Conservation (phyloP, 495 filamentous ascomycete genomes). For the Aspergillus asperescens region DNA sequence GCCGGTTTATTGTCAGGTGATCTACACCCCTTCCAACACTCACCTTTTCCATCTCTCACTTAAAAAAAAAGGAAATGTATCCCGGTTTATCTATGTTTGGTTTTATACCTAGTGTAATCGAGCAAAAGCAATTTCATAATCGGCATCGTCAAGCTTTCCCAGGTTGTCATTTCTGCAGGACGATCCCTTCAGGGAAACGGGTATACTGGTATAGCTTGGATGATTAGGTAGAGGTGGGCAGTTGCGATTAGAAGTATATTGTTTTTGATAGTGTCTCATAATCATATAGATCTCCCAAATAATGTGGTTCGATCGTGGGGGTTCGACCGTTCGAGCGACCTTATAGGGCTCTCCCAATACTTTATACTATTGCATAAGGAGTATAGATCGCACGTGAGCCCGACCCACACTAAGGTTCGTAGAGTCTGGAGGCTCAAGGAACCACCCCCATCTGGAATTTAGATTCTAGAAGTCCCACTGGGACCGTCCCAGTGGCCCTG, state of each 20-base stretch:
- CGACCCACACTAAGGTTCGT: neutral
- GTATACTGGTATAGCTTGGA: too few relatives aligned
- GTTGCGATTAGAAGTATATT: too few relatives aligned
- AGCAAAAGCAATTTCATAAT: neutral
- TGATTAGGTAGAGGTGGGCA: too few relatives aligned
- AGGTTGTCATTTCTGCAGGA: constrained; percentile 2
- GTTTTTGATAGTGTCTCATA: neutral
- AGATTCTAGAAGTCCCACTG: too few relatives aligned
- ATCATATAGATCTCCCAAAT: too few relatives aligned
- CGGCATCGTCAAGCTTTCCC: neutral
- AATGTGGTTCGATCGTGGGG: too few relatives aligned
- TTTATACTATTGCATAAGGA: neutral
- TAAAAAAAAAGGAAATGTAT: neutral
- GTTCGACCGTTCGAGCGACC: too few relatives aligned
- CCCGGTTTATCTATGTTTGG: neutral
- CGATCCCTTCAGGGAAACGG: neutral
- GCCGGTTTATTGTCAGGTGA: constrained; percentile 15
- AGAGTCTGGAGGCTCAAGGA: neutral
- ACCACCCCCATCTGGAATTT: neutral
- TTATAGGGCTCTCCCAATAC: neutral
- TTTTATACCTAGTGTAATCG: neutral
- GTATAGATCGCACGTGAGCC: neutral
- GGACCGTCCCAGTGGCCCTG: neutral
- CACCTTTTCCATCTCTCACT: too few relatives aligned
- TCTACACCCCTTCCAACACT: neutral